These are phyloP conservation scores for Austroboletus niveus DNA, from an alignment of 1,284 basidiomycete species.

Conservation along the genomic window DNA sequence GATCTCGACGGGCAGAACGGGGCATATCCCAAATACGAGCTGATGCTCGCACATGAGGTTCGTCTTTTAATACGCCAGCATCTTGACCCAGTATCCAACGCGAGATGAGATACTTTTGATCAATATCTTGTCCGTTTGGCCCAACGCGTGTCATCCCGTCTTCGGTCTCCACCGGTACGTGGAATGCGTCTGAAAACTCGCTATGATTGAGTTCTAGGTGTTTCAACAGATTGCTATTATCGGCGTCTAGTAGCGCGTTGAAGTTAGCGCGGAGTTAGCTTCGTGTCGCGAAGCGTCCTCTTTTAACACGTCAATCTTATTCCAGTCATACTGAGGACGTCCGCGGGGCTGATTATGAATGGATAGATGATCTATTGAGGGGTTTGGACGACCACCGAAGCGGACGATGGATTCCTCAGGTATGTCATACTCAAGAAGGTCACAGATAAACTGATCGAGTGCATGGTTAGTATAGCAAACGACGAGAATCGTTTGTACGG, in stretches of 20 bases:
- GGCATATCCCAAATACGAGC: slow-evolving; percentile 47
- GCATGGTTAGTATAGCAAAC: slow-evolving; percentile 71
- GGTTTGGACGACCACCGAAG: slow-evolving; percentile 53
- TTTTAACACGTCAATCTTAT: slow-evolving; percentile 37
- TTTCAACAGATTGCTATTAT: slow-evolving; percentile 1
- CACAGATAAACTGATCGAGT: slow-evolving; percentile 62
- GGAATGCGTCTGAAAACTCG: slow-evolving; percentile 46
- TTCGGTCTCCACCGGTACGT: slow-evolving; percentile 34
- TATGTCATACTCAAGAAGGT: slow-evolving; percentile 55
- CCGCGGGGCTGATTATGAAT: slow-evolving; percentile 33
- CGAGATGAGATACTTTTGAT: slow-evolving; percentile 41
- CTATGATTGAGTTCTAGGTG: slow-evolving; percentile 42
- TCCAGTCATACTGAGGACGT: slow-evolving; percentile 32
- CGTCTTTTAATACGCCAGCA: slow-evolving; percentile 41
- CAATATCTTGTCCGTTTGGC: slow-evolving; percentile 35
- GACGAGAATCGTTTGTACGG: slow-evolving; percentile 51
- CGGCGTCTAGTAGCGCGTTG: neutral
- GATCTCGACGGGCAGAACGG: slow-evolving; percentile 29
- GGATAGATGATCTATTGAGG: slow-evolving; percentile 28
- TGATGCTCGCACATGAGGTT: slow-evolving; percentile 30
- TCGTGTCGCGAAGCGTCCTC: neutral
- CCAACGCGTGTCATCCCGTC: slow-evolving; percentile 48
- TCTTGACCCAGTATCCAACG: slow-evolving; percentile 44
- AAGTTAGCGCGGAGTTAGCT: slow-evolving; percentile 24
- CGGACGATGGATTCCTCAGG: slow-evolving; percentile 46